Percentiles rank a stretch among this genome's conserved stretches.
Conservation (phyloP, 2,329 filamentous ascomycete species). For the Xenosphaeropsis pyriputrescens region DNA sequence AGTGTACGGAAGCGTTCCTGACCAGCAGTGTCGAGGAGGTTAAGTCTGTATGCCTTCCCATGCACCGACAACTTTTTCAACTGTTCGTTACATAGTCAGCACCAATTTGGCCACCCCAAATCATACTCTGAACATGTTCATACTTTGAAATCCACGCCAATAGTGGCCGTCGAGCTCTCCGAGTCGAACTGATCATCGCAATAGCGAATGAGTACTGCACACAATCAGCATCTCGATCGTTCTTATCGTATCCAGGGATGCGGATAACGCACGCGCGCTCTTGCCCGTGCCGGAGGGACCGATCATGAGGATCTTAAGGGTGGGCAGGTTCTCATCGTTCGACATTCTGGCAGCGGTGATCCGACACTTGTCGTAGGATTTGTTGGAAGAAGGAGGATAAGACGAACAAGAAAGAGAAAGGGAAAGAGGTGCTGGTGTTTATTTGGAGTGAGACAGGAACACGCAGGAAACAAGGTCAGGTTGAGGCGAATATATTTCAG, state of each 20-base stretch:
- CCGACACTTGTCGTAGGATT: too few relatives aligned
- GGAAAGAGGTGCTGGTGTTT: too few relatives aligned
- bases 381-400: too few relatives aligned
- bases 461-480: too few relatives aligned
- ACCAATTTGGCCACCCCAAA: not conserved
- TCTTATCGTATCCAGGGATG: not conserved
- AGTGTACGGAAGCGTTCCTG: conserved; percentile 94
- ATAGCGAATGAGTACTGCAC: conserved; percentile 34
- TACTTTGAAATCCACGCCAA: conserved; percentile 42
- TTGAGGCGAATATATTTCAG: too few relatives aligned
- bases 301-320: conserved; percentile 38
- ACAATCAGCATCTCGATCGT: too few relatives aligned
- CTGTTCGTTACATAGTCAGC: conserved; percentile 13
- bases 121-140: not conserved
- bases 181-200: conserved; percentile 42
- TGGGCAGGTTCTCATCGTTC: conserved; percentile 30
- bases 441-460: too few relatives aligned
- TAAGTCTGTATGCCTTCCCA: conserved; percentile 34
- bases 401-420: too few relatives aligned
- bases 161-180: conserved; percentile 36
- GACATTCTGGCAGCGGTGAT: conserved; percentile 17
- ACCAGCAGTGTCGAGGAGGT: conserved; percentile 70
- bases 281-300: conserved; percentile 40
- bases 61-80: conserved; percentile 36
- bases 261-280: conserved; percentile 29